Conservation (phyloP, 352 stramenopile genomes). For the Pythium myriotylum region DNA sequence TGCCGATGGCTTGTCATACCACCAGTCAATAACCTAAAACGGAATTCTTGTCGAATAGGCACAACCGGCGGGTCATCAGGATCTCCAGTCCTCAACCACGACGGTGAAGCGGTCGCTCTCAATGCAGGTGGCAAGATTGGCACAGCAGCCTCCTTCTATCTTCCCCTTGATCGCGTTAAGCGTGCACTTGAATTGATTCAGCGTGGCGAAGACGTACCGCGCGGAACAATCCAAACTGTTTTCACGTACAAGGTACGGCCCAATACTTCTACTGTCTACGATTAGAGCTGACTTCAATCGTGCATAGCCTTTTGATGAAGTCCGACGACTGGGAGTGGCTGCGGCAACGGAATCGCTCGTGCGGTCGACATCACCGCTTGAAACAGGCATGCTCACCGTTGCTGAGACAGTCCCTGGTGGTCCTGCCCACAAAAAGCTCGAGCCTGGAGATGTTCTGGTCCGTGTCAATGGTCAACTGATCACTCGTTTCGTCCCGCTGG, state of each 20-base stretch:
- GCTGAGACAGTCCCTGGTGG: slow-evolving; percentile 84
- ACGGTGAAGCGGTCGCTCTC: slow-evolving; percentile 88
- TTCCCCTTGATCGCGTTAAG: slow-evolving; percentile 89
- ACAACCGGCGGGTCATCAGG: slow-evolving; percentile 88
- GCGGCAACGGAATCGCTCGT: slow-evolving; percentile 77
- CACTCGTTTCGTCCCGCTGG: slow-evolving; percentile 88
- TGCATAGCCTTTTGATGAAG: slow-evolving; percentile 85
- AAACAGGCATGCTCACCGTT: slow-evolving; percentile 92
- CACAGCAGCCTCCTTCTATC: slow-evolving; percentile 89
- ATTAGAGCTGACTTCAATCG: neutral
- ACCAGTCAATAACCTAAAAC: neutral
- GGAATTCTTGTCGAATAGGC: slow-evolving; percentile 18
- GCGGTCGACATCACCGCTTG: slow-evolving; percentile 74
- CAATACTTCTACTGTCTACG: too few species aligned
- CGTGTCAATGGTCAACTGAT: slow-evolving; percentile 79
- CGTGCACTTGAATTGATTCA: slow-evolving; percentile 85
- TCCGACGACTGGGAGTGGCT: slow-evolving; percentile 79
- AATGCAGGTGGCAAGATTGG: slow-evolving; percentile 91
- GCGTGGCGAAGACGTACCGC: slow-evolving; percentile 63
- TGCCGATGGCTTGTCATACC: neutral
- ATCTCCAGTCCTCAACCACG: slow-evolving; percentile 86
- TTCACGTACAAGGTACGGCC: slow-evolving; percentile 91
- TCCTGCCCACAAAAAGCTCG: slow-evolving; percentile 74
- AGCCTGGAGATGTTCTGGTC: slow-evolving; percentile 90
- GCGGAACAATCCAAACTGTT: slow-evolving; percentile 88